Evolutionary conservation across 495 filamentous ascomycete genomes (phyloP), one percentile per base, ranked within the genome.

Genomic region (Hypoxylon intermedium): DNA sequence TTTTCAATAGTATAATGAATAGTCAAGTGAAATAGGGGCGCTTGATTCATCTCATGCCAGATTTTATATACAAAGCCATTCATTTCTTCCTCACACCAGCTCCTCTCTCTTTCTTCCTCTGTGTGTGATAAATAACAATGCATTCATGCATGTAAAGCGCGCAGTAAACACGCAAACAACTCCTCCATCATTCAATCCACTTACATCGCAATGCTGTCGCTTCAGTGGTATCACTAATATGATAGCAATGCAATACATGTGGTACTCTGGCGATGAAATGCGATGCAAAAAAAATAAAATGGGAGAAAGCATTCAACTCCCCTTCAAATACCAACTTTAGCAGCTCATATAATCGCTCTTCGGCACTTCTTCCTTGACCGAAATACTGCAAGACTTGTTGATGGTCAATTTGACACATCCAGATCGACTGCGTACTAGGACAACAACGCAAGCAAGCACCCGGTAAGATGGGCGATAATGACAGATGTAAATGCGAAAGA

Each of bases 221-320:
- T 58, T 26, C 46, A 13, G 26, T 63, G 67, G 43, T 63, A 69
- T 69, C 58, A 66, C 63, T 60, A 44, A 43, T 60, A 69, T 63
- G 58, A 69, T 60, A 53, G 44, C 31, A 26, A 65, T 53, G 54
- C 18, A 37, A 51, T 34, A 36, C 28, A 20, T 18, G 7, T n/a
- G 24, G 24, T 26, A 7, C 24, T 26, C 24, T 3, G 24, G 7
- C n/a, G n/a, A n/a, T n/a, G n/a, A n/a, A 13, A 44, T 40, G 23
- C 49, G n/a, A 53, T 53, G 53, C 41, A 24, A 51, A 47, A 46
- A 9, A 33, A 37, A 13, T 1, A 37, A 37, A 37, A 37, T 37
- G 46, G n/a, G 28, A 26, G 6, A 11, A 11, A 42, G 16, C 26
- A 23, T 19, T 42, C 2, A 36, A 53, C 36, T 34, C 23, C 23